A percentile compares a stretch with the other conserved stretches of the same genome.
These are phyloP conservation scores for Leccinum longicurvipes DNA, from an alignment of 768 basidiomycete genomes.

Conservation along the genomic window DNA sequence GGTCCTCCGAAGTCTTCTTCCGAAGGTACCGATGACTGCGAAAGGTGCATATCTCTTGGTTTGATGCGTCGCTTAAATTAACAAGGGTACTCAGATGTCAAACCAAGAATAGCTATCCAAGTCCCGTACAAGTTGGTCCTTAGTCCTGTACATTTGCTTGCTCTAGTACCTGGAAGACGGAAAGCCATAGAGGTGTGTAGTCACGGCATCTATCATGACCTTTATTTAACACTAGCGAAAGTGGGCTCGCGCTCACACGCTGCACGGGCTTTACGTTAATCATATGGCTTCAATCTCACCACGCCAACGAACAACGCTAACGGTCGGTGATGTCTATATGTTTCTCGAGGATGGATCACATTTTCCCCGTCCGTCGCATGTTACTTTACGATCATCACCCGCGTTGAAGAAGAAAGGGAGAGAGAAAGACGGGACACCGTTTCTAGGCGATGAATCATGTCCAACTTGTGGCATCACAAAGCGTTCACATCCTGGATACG, in stretches of 20 bases:
- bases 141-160: slow-evolving; percentile 32
- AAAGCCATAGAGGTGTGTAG: slow-evolving; percentile 47
- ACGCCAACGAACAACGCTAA: slow-evolving; percentile 25
- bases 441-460: slow-evolving; percentile 23
- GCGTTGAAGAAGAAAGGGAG: slow-evolving; percentile 26
- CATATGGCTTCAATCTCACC: slow-evolving; percentile 18
- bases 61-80: background rate
- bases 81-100: slow-evolving; percentile 32
- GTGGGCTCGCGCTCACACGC: slow-evolving; percentile 45
- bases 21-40: slow-evolving; percentile 42
- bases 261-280: slow-evolving; percentile 38
- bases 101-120: slow-evolving; percentile 24
- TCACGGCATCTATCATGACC: background rate
- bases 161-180: slow-evolving; percentile 40
- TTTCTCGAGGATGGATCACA: slow-evolving; percentile 43
- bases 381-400: slow-evolving; percentile 1
- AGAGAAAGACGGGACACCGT: slow-evolving; percentile 22
- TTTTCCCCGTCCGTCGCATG: slow-evolving; percentile 33
- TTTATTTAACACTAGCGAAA: slow-evolving; percentile 17
- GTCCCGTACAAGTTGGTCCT: slow-evolving; percentile 40
- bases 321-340: slow-evolving; percentile 41
- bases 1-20: slow-evolving; percentile 35
- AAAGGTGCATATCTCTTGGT: slow-evolving; percentile 31
- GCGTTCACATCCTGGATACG: slow-evolving; percentile 24
- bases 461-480: slow-evolving; percentile 29